Conservation (phyloP, 225 moss, liverwort and hornwort species). For the Marchantia paleacea region DNA sequence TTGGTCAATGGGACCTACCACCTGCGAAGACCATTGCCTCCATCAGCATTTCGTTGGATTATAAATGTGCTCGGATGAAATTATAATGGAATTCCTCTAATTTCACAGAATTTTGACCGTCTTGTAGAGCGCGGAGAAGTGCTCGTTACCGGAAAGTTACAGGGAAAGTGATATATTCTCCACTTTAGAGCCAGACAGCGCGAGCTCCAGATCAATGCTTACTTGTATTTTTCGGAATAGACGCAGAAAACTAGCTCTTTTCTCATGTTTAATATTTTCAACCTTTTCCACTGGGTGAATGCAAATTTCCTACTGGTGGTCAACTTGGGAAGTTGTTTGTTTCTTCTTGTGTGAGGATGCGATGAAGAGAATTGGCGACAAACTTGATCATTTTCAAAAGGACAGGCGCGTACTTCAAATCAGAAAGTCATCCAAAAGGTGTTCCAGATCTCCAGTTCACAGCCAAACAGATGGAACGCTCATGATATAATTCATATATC, state of each 20-base stretch:
- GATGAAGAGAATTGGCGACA: too few species aligned
- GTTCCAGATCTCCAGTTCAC: too few species aligned
- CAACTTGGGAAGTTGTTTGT: too few species aligned
- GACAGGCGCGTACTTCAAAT: too few species aligned
- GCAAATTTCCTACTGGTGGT: too few species aligned
- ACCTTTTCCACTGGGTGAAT: not conserved
- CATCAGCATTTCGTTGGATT: not conserved
- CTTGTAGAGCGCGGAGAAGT: not conserved
- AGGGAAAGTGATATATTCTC: not conserved
- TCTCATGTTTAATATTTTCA: not conserved
- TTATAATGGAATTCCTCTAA: not conserved
- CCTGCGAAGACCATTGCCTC: not conserved
- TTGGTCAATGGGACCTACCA: conserved; percentile 2
- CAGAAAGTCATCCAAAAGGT: too few species aligned
- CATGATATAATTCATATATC: too few species aligned
- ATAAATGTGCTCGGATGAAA: not conserved
- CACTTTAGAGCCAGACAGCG: not conserved
- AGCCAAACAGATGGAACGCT: too few species aligned
- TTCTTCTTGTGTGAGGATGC: too few species aligned
- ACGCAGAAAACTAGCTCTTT: too few species aligned
- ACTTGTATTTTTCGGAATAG: not conserved
- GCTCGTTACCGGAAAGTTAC: not conserved
- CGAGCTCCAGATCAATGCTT: not conserved
- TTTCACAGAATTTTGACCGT: conserved; percentile 2
- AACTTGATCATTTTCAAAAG: too few species aligned